Evolutionary conservation across 345 rosid species (phyloP).

Genomic region (Passiflora organensis): DNA sequence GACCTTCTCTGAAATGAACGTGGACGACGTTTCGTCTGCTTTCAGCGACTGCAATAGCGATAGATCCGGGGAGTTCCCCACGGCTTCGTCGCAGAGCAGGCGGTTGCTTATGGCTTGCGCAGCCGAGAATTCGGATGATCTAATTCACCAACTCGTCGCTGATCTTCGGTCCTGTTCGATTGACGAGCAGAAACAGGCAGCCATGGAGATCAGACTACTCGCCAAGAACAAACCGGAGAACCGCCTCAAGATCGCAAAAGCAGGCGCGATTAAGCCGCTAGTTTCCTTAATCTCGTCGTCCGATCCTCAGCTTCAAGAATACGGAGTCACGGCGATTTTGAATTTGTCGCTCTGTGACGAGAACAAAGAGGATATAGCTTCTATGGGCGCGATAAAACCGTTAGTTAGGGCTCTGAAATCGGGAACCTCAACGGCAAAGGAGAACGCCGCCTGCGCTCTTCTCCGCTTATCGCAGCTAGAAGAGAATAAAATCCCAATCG

Average conservation of each 20-base stretch:
- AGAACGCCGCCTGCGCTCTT: constrained; percentile 91
- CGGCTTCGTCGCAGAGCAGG: constrained; percentile 61
- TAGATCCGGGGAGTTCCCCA: constrained; percentile 80
- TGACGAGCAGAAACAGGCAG: constrained; percentile 91
- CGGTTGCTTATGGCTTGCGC: constrained; percentile 59
- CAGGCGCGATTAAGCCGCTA: constrained; percentile 83
- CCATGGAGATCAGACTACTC: constrained; percentile 84
- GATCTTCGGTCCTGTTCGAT: constrained; percentile 68
- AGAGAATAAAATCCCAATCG: constrained; percentile 72
- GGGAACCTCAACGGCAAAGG: constrained; percentile 73
- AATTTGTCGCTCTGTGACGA: constrained; percentile 94
- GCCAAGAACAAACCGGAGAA: constrained; percentile 87
- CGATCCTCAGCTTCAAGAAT: constrained; percentile 79
- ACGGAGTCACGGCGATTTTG: constrained; percentile 86
- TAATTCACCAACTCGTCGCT: constrained; percentile 62
- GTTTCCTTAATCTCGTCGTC: constrained; percentile 56
- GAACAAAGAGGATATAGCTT: constrained; percentile 66
- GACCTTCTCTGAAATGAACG: constrained; percentile 31
- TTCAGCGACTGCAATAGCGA: constrained; percentile 96
- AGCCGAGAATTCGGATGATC: constrained; percentile 36
- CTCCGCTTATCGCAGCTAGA: constrained; percentile 85
- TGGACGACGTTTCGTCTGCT: constrained; percentile 57
- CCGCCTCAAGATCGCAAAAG: constrained; percentile 71
- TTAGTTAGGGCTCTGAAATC: constrained; percentile 60
- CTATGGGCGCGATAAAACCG: constrained; percentile 85